Percentiles rank a stretch among this genome's conserved stretches.
These are phyloP conservation scores for Zymoseptoria passerinii DNA, from an alignment of 2,329 filamentous ascomycete species.

Conservation along the genomic window DNA sequence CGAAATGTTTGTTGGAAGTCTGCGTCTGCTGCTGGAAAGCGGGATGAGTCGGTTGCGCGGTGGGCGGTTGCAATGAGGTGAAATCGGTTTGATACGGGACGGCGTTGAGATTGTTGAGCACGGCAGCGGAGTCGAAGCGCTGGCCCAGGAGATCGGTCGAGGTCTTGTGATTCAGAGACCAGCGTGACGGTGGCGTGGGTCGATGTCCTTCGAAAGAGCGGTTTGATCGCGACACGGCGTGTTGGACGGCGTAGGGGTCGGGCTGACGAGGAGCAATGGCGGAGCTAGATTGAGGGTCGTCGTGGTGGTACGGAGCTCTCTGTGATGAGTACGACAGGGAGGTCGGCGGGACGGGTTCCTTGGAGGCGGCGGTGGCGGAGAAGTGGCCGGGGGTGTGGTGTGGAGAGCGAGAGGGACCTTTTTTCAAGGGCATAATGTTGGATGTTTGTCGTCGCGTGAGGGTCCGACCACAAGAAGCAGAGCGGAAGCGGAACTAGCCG, in stretches of 20 bases:
- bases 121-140: conserved; percentile 33
- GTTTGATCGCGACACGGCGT: neutral
- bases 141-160: conserved; percentile 32
- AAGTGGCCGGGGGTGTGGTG: neutral
- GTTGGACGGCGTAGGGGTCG: neutral
- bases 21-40: conserved; percentile 2
- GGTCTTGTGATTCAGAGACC: conserved; percentile 27
- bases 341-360: neutral
- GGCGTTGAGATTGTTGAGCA: conserved; percentile 31
- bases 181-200: neutral
- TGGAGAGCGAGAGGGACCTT: neutral
- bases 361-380: neutral
- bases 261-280: neutral
- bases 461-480: too few relatives aligned
- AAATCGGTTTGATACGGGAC: conserved; percentile 21
- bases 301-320: neutral
- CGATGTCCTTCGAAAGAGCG: neutral
- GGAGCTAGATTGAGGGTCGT: neutral
- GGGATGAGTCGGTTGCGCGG: conserved; percentile 5
- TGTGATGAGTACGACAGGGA: neutral
- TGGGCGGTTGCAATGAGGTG: conserved; percentile 7
- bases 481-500: too few relatives aligned
- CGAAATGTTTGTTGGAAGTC: conserved; percentile 5
- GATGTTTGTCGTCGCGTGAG: neutral
- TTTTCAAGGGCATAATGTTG: neutral